Evolutionary conservation across 164 flowering plant species (phyloP), one percentile per base, ranked within the genome.

Genomic region (Protea cynaroides): DNA sequence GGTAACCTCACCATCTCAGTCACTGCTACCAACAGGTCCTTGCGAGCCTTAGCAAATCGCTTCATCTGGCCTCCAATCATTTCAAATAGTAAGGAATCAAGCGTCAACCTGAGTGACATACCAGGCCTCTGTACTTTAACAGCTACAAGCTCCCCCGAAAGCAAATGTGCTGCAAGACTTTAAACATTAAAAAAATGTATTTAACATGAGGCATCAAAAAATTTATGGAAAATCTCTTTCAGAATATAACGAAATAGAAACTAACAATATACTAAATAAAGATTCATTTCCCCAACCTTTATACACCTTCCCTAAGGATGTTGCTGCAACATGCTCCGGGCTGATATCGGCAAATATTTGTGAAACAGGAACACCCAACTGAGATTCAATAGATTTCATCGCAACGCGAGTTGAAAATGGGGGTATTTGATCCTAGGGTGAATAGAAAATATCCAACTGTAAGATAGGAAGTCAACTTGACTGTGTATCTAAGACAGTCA

Each of bases 41-140:
- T 84, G 38, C 88, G 92, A 58, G 98, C 97, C 72, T 82, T 85
- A 24, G 97, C 96, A 87, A 93, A 93, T 60, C 95, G 83, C 78
- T 90, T 90, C 59, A 93, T 65, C 71, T n/a, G n/a, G n/a, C n/a
- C n/a, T n/a, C n/a, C n/a, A n/a, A n/a, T n/a, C n/a, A n/a, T n/a
- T n/a, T n/a, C n/a, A n/a, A n/a, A n/a, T n/a, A n/a, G n/a, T n/a
- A n/a, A n/a, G n/a, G n/a, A n/a, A n/a, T n/a, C n/a, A n/a, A n/a
- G n/a, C n/a, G n/a, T n/a, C n/a, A n/a, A n/a, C n/a, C n/a, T n/a
- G n/a, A n/a, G n/a, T n/a, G 86, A 74, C 92, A 93, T 90, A 25
- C 96, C 96, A 65, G 98, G 98, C 75, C 98, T 86, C 79, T 93
- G 98, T 46, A 93, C 98, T 78, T 93, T 93, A 70, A 93, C 97